Evolutionary conservation across 176 grass and related monocot genomes (phyloP).

Genomic region (Aegilops sharonensis): DNA sequence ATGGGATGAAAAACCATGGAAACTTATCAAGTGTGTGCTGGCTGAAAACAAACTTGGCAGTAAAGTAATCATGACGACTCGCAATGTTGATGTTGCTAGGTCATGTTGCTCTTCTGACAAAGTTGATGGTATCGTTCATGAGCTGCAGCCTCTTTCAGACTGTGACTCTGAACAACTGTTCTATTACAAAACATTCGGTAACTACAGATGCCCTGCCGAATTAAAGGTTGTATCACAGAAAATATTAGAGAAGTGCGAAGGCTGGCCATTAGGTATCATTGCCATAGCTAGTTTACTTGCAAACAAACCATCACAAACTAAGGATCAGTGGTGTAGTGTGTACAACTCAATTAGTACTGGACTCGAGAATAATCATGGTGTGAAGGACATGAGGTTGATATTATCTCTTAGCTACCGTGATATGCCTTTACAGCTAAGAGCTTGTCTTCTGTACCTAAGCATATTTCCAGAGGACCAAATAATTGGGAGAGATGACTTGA

Average conservation of each 20-base stretch:
- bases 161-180: background rate
- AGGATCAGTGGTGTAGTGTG: background rate
- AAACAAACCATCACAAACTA: background rate
- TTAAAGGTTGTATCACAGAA: background rate
- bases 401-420: conserved; percentile 16
- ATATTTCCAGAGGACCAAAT: background rate
- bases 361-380: background rate
- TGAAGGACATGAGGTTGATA: background rate
- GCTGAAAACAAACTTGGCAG: background rate
- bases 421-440: background rate
- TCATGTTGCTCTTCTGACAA: background rate
- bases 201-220: background rate
- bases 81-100: background rate
- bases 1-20: background rate
- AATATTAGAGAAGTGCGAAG: background rate
- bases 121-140: background rate
- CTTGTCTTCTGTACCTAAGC: background rate
- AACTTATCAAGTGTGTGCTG: background rate
- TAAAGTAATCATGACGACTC: conserved; percentile 12
- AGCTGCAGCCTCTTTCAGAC: background rate
- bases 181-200: background rate
- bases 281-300: background rate
- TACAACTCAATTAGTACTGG: background rate
- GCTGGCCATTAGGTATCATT: background rate
- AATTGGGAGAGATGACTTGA: background rate